Evolutionary conservation across 2,329 filamentous ascomycete genomes (phyloP), one percentile per base, ranked within the genome.

Genomic region (Chalaropsis ovoidea): DNA sequence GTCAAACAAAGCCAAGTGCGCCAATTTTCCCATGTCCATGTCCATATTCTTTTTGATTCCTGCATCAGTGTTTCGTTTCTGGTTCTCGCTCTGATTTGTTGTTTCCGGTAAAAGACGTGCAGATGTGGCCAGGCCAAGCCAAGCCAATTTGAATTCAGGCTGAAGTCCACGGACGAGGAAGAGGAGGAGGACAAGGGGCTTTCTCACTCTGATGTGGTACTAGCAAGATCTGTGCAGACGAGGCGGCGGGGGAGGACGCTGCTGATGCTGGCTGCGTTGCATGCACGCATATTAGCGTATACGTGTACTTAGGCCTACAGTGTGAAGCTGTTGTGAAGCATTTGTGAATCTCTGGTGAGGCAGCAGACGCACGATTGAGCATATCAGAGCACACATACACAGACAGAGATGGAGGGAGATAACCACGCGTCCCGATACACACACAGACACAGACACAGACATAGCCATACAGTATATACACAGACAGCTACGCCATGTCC

Each of bases 281-380:
- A 58, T 58, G 27, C 47, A 52, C 47, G 27, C 15, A 19, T n/a
- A n/a, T 49, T n/a, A 10, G 19, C 27, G 22, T 15, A 52, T 39
- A 58, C 54, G 54, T 39, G 54, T 35, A 58, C 54, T 39, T 35
- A 8, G 27, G 15, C 22, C 22, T 54, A 19, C 7, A 31, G 19
- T 27, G 19, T 56, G 24, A 15, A 17, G 24, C 24, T 31, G 54
- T 19, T 58, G 54, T 58, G 54, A 58, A 39, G 54, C 54, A 39
- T n/a, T 19, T 58, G 27, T 58, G 54, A 39, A 58, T 58, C 54
- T 58, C 27, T 58, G 31, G 17, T 58, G 54, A 58, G 54, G 54
- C 27, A 58, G 54, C n/a, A 58, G 54, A 19, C 15, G 31, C 24
- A 58, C 5, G 47, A 11, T 24, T 24, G 22, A 22, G 24, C 47